Base-by-base conservation (phyloP, 2,329 filamentous ascomycete species). In the Scleromitrula shiraiana region DNA sequence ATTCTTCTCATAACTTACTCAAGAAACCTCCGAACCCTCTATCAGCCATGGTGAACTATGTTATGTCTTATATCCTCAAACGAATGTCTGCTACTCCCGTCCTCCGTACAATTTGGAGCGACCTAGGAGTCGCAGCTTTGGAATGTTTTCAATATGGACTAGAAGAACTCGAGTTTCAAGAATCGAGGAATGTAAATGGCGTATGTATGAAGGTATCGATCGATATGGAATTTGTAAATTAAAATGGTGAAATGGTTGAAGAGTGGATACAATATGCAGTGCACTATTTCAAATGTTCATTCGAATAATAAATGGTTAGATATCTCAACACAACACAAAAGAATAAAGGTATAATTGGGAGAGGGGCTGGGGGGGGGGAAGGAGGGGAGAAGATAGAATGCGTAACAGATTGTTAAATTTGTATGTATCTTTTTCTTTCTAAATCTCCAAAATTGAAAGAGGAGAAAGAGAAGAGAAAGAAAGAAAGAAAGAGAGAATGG, bases 51-150 rank as follows among this genome's bases (percentile, higher is more conserved):
- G 47, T 58, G 48, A 52, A 46, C 41, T 48, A 51, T 46, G 42
- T 41, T 22, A 37, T 32, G 19, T 40, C 22, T 55, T 44, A 29
- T 15, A 14, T 40, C 39, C 20, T 20, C 22, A 27, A 47, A 47
- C 12, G 29, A 47, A 41, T 41, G 45, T 54, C 57, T 60, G 55
- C 58, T 47, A 58, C 60, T 63, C 60, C 59, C 58, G 60, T 60
- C 62, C 60, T 58, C 61, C 59, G 53, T 52, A 12, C 46, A 17
- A 22, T 49, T 49, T 53, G 56, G 59, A 61, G 59, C 47, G 61
- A 63, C 60, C 49, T 56, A 50, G 60, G 59, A 60, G 60, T 53
- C 54, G 58, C 56, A 58, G 56, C 46, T 46, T 57, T 61, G 59
- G 59, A 62, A 61, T 62, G 57, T 55, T 49, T 53, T 40, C 40